Base-by-base conservation (phyloP, 1,139 yeast species). In the Schwanniomyces etchellsii region DNA sequence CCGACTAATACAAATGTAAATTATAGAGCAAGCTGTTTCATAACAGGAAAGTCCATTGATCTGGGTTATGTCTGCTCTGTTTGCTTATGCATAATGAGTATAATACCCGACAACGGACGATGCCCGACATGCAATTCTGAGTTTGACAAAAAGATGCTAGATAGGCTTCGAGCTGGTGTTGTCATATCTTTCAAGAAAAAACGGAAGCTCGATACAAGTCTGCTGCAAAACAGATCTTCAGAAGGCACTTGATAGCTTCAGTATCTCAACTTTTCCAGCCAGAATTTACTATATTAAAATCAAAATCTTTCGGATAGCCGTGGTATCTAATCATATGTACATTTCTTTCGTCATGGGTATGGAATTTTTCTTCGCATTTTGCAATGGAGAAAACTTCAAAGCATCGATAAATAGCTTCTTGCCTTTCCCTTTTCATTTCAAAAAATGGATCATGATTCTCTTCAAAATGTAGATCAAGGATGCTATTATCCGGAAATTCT, bases 61-160 rank as follows among this genome's bases (percentile, higher is more conserved):
- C 72, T 91, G 29, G 99, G 97, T 0, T 89, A 74, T 45, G 97
- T 93, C 3, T 93, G 99, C 55, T 82, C 95, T 15, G 96, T 93
- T 16, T 93, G 99, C 52, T 63, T 93, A 16, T 89, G 97, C 52
- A 84, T 67, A 23, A 58, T 67, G 69, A 88, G 55, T 77, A 81
- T 57, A 70, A 76, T 54, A 58, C 95, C 50, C 49, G 70, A 54
- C 2, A 34, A 40, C 68, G 78, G 56, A 73, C 75, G 41, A 59
- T 75, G 57, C 63, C 76, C 60, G 58, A 81, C 48, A 47, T 86
- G 56, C 64, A 70, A 39, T 60, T 50, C 69, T 53, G 42, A 67
- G 68, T 52, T 64, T 67, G 59, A 74, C 68, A 36, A 83, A 75
- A 30, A 61, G 55, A 33, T 73, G 55, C 37, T 67, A 15, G 47